phyloP scores from a whole-genome alignment of 345 rosid genomes.

The Citrus cavaleriei region DNA sequence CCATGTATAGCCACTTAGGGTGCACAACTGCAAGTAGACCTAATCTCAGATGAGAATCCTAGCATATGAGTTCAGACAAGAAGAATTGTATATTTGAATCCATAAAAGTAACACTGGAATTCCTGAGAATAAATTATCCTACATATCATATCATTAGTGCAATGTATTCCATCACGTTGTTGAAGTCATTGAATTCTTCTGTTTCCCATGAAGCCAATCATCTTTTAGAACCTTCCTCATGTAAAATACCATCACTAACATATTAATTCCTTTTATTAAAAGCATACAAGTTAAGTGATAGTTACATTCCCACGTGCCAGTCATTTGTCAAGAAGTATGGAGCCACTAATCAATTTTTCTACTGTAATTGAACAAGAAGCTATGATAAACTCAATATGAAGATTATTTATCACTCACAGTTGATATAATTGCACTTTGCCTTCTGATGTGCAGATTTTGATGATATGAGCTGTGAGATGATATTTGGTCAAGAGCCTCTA shows the following conservation, averaged over 20 bases:
- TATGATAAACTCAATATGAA: slow-evolving; percentile 1
- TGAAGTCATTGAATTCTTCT: slow-evolving; percentile 15
- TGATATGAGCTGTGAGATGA: slow-evolving; percentile 92
- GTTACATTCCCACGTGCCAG: slow-evolving; percentile 21
- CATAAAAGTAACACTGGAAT: slow-evolving; percentile 13
- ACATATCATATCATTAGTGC: slow-evolving; percentile 18
- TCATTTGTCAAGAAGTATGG: slow-evolving; percentile 8
- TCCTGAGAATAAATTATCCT: slow-evolving; percentile 16
- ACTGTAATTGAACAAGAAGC: neutral
- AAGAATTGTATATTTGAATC: slow-evolving; percentile 8
- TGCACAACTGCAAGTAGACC: slow-evolving; percentile 50
- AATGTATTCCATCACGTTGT: slow-evolving; percentile 13
- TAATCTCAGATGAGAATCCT: slow-evolving; percentile 25
- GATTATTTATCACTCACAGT: neutral
- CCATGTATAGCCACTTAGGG: slow-evolving; percentile 58
- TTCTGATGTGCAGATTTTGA: slow-evolving; percentile 70
- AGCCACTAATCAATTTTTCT: neutral
- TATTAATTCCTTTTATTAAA: neutral
- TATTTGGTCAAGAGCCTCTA: slow-evolving; percentile 87
- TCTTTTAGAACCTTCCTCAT: slow-evolving; percentile 6
- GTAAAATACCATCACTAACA: slow-evolving; percentile 8
- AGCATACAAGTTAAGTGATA: slow-evolving; percentile 19
- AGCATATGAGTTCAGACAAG: slow-evolving; percentile 13
- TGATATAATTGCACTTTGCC: neutral
- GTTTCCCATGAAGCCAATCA: slow-evolving; percentile 47